Conservation (phyloP, 257 asterid genomes). For the Solanum paucissectum region DNA sequence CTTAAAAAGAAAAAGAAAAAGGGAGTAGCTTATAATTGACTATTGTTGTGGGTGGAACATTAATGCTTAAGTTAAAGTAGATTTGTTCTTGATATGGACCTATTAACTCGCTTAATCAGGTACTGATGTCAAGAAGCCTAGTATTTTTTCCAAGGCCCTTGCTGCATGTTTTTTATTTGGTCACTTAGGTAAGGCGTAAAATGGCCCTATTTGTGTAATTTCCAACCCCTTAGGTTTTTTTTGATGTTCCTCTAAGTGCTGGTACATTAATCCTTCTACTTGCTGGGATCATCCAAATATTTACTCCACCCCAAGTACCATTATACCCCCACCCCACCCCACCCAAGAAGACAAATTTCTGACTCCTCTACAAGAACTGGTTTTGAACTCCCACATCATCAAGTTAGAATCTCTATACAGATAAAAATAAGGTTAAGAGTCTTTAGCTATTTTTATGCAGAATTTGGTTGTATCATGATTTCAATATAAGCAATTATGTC, state of each 20-base stretch:
- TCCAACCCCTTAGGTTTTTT: background rate
- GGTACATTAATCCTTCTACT: background rate
- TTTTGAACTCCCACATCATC: background rate
- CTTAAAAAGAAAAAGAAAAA: background rate
- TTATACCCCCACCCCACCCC: background rate
- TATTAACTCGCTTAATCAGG: background rate
- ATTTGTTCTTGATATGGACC: background rate
- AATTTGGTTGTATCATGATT: background rate
- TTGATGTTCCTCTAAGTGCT: background rate
- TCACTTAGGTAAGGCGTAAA: background rate
- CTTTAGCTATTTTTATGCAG: background rate
- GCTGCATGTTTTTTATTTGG: background rate
- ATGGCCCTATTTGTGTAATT: background rate
- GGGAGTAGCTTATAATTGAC: background rate
- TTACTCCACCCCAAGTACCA: background rate
- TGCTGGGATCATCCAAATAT: background rate
- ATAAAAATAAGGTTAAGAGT: background rate
- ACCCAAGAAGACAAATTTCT: background rate
- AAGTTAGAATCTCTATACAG: background rate
- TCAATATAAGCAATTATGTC: background rate
- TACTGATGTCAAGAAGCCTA: background rate
- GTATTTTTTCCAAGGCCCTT: background rate
- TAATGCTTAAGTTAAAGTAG: background rate
- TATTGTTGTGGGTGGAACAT: background rate
- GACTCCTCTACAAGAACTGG: background rate